phyloP scores from a whole-genome alignment of 805 yeast genomes.

The Peterozyma xylosa region DNA sequence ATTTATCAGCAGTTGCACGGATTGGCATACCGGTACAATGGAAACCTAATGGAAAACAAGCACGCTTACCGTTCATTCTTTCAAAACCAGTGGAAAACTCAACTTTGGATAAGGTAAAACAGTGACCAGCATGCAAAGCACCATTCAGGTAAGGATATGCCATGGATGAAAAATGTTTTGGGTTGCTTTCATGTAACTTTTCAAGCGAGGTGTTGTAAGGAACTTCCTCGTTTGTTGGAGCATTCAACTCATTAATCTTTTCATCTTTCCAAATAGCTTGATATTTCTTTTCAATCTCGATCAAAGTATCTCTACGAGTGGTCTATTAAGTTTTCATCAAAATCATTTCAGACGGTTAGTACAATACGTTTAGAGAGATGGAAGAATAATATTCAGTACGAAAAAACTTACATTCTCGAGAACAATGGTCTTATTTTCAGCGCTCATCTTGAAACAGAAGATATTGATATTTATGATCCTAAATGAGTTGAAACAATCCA shows the following conservation, averaged over 20 bases:
- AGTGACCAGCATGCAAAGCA: conserved; percentile 95
- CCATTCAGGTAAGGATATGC: conserved; percentile 99
- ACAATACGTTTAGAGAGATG: neutral
- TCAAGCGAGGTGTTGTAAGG: conserved; percentile 49
- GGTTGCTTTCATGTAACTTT: conserved; percentile 69
- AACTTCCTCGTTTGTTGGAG: conserved; percentile 68
- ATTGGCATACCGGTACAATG: conserved; percentile 99
- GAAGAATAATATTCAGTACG: neutral
- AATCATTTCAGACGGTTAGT: conserved; percentile 3
- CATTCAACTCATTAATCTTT: conserved; percentile 78
- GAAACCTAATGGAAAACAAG: conserved; percentile 93
- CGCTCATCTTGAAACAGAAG: conserved; percentile 10
- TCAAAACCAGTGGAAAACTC: conserved; percentile 92
- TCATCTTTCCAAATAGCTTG: conserved; percentile 85
- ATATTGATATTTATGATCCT: too few relatives aligned
- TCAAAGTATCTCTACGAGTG: conserved; percentile 88
- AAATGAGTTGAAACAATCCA: too few relatives aligned
- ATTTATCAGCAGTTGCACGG: conserved; percentile 90
- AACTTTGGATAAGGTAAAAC: conserved; percentile 88
- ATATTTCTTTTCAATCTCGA: conserved; percentile 81
- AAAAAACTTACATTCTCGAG: conserved; percentile 28
- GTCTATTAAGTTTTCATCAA: conserved; percentile 37
- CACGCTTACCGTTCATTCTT: conserved; percentile 88
- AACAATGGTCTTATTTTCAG: conserved; percentile 27
- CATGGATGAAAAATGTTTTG: conserved; percentile 88